Conservation (phyloP, 2,329 filamentous ascomycete species). For the Colletotrichum graminicola region DNA sequence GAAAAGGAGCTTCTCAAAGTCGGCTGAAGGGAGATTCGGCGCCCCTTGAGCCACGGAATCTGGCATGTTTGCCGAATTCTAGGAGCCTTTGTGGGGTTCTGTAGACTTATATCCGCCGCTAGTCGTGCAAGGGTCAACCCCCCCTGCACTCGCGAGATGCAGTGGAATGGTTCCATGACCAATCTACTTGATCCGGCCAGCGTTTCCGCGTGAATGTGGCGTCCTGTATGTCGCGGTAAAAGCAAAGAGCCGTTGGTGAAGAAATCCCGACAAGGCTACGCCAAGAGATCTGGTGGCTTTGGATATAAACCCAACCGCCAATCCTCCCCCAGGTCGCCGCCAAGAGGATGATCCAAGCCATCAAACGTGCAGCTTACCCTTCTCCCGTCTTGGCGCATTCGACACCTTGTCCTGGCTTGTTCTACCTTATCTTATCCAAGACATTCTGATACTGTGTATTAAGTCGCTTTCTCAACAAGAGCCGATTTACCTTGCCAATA, state of each 20-base stretch:
- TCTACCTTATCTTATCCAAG: neutral
- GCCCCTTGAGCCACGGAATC: too few relatives aligned
- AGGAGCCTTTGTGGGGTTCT: conserved; percentile 30
- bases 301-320: conserved; percentile 39
- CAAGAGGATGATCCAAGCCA: conserved; percentile 38
- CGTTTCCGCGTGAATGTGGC: conserved; percentile 14
- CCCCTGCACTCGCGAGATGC: conserved; percentile 7
- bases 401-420: neutral
- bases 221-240: neutral
- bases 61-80: conserved; percentile 22
- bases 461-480: conserved; percentile 12
- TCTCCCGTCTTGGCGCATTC: conserved; percentile 36
- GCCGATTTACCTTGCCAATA: neutral
- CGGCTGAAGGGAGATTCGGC: conserved; percentile 25
- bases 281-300: conserved; percentile 33
- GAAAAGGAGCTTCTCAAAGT: conserved; percentile 21
- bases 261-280: conserved; percentile 18
- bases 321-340: conserved; percentile 28
- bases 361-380: conserved; percentile 34
- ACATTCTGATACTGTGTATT: conserved; percentile 34
- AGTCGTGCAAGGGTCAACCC: conserved; percentile 8
- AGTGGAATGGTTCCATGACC: conserved; percentile 16
- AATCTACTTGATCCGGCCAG: conserved; percentile 32
- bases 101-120: too few relatives aligned
- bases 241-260: neutral